These are phyloP conservation scores for rapeseed (Brassica napus) DNA, from an alignment of 345 rosid genomes.

Conservation along the genomic window DNA sequence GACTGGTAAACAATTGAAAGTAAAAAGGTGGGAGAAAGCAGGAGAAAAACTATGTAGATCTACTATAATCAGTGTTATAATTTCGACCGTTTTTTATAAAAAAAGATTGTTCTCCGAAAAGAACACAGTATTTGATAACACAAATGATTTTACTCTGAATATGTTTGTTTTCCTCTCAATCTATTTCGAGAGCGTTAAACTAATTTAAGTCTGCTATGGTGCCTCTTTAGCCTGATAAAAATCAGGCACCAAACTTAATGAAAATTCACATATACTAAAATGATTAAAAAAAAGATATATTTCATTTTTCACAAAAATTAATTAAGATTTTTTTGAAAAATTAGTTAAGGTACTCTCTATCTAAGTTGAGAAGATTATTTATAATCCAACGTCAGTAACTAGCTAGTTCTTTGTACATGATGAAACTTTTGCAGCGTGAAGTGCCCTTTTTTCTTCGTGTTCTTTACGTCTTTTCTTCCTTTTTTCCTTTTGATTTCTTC, in stretches of 20 bases:
- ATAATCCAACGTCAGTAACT: neutral
- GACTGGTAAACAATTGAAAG: neutral
- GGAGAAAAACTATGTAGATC: neutral
- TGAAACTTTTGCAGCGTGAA: neutral
- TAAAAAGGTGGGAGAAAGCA: neutral
- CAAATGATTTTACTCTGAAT: neutral
- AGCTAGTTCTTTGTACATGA: neutral
- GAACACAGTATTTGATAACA: neutral
- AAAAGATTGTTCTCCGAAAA: neutral
- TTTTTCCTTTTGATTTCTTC: constrained; percentile 1
- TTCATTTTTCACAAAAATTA: neutral
- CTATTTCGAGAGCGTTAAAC: neutral
- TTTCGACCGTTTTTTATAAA: neutral
- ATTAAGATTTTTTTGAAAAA: neutral
- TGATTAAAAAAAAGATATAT: neutral
- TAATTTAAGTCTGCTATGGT: neutral
- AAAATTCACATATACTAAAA: neutral
- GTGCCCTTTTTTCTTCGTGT: neutral
- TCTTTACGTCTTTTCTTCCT: neutral
- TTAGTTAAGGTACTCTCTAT: neutral
- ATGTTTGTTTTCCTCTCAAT: neutral
- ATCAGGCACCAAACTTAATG: neutral
- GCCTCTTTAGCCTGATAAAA: neutral
- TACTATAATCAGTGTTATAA: neutral
- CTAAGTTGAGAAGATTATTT: neutral